Evolutionary conservation across 2,329 filamentous ascomycete species (phyloP).

Genomic region (Teratosphaeria destructans): DNA sequence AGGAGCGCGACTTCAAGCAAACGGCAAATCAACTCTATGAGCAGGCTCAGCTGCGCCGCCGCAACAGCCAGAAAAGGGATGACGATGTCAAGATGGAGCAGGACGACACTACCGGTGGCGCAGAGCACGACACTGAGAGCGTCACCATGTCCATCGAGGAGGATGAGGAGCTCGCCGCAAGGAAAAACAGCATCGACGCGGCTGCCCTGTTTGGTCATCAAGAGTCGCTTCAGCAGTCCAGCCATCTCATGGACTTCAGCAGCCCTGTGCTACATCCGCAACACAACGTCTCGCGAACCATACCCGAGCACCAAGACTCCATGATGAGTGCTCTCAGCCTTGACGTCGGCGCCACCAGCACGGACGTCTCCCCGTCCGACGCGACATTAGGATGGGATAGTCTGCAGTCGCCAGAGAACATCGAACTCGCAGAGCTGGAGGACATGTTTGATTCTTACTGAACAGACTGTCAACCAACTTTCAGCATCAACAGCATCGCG

Average conservation of each 20-base stretch:
- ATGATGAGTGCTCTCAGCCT: not conserved
- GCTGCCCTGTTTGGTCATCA: slow-evolving; percentile 40
- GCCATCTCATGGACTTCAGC: slow-evolving; percentile 31
- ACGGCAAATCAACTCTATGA: slow-evolving; percentile 76
- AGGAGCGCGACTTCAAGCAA: slow-evolving; percentile 94
- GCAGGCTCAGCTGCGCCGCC: slow-evolving; percentile 32
- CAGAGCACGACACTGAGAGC: slow-evolving; percentile 24
- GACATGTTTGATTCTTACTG: slow-evolving; percentile 58
- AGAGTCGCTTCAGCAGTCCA: slow-evolving; percentile 27
- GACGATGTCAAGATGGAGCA: slow-evolving; percentile 23
- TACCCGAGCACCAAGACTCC: not conserved
- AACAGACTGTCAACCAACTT: not conserved
- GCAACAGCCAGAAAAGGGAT: slow-evolving; percentile 19
- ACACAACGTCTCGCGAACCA: slow-evolving; percentile 1
- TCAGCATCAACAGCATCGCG: not conserved
- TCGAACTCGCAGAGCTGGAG: slow-evolving; percentile 89
- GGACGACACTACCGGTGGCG: slow-evolving; percentile 16
- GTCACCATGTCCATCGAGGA: slow-evolving; percentile 28
- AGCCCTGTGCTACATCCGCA: slow-evolving; percentile 37
- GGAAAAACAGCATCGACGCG: slow-evolving; percentile 40
- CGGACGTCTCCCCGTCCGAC: slow-evolving; percentile 15
- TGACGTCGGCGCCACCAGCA: not conserved
- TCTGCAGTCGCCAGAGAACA: slow-evolving; percentile 66
- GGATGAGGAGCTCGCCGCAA: slow-evolving; percentile 38
- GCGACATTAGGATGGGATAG: slow-evolving; percentile 23